A percentile compares a stretch with the other conserved stretches of the same genome.
phyloP scores from a whole-genome alignment of 768 basidiomycete genomes.

The Boletus reticulatus region DNA sequence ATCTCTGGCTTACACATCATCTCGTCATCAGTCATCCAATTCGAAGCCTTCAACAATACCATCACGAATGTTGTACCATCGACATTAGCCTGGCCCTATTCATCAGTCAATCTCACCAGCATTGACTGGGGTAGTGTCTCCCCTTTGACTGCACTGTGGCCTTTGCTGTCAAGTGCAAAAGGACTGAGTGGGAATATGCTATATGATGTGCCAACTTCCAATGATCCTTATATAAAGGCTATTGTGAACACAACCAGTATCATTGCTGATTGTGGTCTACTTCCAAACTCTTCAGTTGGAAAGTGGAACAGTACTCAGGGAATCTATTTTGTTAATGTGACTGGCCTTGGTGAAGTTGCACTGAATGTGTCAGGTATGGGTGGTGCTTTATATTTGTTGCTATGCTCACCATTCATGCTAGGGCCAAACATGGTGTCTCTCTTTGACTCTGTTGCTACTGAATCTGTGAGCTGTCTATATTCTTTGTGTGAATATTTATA shows the following conservation, averaged over 20 bases:
- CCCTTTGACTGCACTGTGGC: neutral
- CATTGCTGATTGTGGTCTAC: conserved; percentile 12
- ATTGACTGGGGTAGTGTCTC: neutral
- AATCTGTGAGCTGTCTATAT: neutral
- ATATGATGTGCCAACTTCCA: conserved; percentile 14
- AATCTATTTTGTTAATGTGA: neutral
- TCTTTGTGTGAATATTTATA: neutral
- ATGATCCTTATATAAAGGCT: conserved; percentile 1
- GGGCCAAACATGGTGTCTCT: neutral
- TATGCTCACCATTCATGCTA: neutral
- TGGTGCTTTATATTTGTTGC: neutral
- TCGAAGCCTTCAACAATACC: conserved; percentile 13
- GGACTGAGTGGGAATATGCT: conserved; percentile 13
- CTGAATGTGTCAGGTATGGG: neutral
- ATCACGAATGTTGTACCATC: neutral
- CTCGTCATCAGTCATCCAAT: conserved; percentile 21
- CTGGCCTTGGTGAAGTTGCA: conserved; percentile 3
- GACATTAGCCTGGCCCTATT: neutral
- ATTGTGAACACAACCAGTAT: conserved; percentile 18
- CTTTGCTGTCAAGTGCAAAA: neutral
- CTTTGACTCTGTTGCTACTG: neutral
- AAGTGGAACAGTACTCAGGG: neutral
- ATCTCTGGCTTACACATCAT: conserved; percentile 22
- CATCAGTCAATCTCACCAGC: neutral
- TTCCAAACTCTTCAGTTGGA: conserved; percentile 4